Base-by-base conservation (phyloP, 192 early-diverging fungal species). In the Thamnidium elegans region DNA sequence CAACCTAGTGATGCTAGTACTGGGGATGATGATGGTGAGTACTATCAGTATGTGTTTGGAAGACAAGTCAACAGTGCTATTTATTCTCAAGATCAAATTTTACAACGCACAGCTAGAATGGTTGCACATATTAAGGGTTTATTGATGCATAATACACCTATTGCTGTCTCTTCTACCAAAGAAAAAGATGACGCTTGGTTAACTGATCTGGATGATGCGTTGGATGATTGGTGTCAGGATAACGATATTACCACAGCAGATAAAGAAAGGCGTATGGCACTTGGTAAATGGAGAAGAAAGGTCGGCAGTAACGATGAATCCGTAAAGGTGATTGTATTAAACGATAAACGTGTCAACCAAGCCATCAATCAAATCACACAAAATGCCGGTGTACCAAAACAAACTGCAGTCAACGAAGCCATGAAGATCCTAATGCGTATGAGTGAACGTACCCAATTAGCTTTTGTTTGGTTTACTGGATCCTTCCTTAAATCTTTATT, bases 151-250 rank as follows among this genome's bases (percentile, higher is more conserved):
- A 42, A 70, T 14, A 56, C 15, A 23, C 36, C 56, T 0, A 34
- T 50, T 11, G 32, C 46, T 4, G 61, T 44, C 0, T 36, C 30
- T 15, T 20, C 55, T 0, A 19, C 14, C 19, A 70, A 71, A 48
- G 46, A 65, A 23, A 56, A 64, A n/a, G 69, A 76, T 13, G 68
- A 70, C 10, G 58, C 48, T 11, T 76, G 74, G 74, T 15, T 76
- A 17, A 55, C 34, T 0, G 74, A 76, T 68, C 1, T 76, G 20
- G 74, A 76, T 19, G 65, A 70, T 52, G 21, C 46, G 13, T 45
- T 76, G 50, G 74, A 70, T 30, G 74, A 76, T 36, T 76, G 74
- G 74, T 67, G 53, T 19, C 65, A 76, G 15, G 74, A 76, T 50
- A 36, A 39, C 4, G 34, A 53, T n/a, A 42, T 71, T 0, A 13